phyloP scores from a whole-genome alignment of 2,329 filamentous ascomycete genomes.

The Botrytis hyacinthi region DNA sequence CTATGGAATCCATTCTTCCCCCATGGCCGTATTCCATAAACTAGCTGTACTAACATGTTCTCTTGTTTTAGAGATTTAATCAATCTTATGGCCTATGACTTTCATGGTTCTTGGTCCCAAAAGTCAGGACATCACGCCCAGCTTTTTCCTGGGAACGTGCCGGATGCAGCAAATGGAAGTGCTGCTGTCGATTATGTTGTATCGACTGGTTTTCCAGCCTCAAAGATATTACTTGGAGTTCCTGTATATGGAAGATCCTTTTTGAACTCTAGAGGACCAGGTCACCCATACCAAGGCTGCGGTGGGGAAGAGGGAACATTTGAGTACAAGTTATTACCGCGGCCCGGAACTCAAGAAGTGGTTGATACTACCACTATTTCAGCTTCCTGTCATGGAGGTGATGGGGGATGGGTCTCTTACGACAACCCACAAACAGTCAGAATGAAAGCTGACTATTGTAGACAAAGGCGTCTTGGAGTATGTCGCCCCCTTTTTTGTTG shows the following conservation, averaged over 20 bases:
- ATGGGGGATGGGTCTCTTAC: slow-evolving; percentile 77
- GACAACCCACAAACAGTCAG: slow-evolving; percentile 75
- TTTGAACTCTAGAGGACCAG: slow-evolving; percentile 60
- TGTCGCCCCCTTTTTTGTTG: slow-evolving; percentile 19
- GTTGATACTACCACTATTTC: slow-evolving; percentile 67
- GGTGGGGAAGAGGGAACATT: slow-evolving; percentile 68
- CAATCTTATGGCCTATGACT: slow-evolving; percentile 81
- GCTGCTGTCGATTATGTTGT: slow-evolving; percentile 65
- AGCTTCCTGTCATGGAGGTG: slow-evolving; percentile 69
- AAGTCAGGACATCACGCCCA: slow-evolving; percentile 74
- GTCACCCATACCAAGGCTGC: slow-evolving; percentile 56
- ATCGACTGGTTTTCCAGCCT: slow-evolving; percentile 62
- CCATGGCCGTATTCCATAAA: not conserved
- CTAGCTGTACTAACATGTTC: not conserved
- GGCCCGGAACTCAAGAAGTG: slow-evolving; percentile 59
- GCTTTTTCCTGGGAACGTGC: slow-evolving; percentile 56
- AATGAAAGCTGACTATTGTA: slow-evolving; percentile 72
- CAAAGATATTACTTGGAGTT: slow-evolving; percentile 73
- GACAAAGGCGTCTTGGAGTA: slow-evolving; percentile 65
- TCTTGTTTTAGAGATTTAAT: slow-evolving; percentile 54
- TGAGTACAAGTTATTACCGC: slow-evolving; percentile 69
- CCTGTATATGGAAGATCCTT: slow-evolving; percentile 76
- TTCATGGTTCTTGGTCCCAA: slow-evolving; percentile 67
- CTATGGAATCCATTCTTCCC: not conserved
- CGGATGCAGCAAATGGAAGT: slow-evolving; percentile 62